A percentile compares a stretch with the other conserved stretches of the same genome.
Conservation (phyloP, 495 filamentous ascomycete genomes). For the Xylaria bambusicola region DNA sequence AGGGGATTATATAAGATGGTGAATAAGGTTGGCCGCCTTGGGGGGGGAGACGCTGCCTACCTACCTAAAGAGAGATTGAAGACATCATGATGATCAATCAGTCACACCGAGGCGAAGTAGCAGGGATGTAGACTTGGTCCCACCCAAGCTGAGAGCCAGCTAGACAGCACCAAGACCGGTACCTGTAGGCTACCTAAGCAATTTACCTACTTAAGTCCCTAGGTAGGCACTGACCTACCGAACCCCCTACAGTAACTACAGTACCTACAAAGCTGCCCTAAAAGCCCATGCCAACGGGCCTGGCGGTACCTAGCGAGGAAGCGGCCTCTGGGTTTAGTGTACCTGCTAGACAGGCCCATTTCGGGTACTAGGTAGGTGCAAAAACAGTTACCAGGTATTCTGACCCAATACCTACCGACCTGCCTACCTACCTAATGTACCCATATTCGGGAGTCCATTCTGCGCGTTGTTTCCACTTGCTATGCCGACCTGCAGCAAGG, state of each 20-base stretch:
- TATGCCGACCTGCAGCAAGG: neutral
- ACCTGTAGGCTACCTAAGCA: neutral
- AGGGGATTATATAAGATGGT: conserved; percentile 2
- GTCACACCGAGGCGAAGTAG: too few species aligned
- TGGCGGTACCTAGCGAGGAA: too few species aligned
- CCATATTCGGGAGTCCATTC: too few species aligned
- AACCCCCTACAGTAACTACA: too few species aligned
- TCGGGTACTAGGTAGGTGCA: conserved; percentile 7
- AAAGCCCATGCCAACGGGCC: conserved; percentile 8
- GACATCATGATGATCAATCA: conserved; percentile 15
- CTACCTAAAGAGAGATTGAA: neutral
- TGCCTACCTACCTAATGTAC: too few species aligned
- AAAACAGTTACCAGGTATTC: conserved; percentile 3
- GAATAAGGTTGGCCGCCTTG: conserved; percentile 2
- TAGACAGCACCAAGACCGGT: neutral
- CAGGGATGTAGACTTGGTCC: too few species aligned
- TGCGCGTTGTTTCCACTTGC: neutral
- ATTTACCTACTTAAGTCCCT: too few species aligned
- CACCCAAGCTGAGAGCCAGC: too few species aligned
- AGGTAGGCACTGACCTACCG: too few species aligned
- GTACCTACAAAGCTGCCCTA: too few species aligned
- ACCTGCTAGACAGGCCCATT: conserved; percentile 3
- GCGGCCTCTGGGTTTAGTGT: neutral
- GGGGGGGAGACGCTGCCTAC: too few species aligned
- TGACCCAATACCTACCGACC: too few species aligned